These are phyloP conservation scores for Penicillium pulvis DNA, from an alignment of 495 filamentous ascomycete species.

Conservation along the genomic window DNA sequence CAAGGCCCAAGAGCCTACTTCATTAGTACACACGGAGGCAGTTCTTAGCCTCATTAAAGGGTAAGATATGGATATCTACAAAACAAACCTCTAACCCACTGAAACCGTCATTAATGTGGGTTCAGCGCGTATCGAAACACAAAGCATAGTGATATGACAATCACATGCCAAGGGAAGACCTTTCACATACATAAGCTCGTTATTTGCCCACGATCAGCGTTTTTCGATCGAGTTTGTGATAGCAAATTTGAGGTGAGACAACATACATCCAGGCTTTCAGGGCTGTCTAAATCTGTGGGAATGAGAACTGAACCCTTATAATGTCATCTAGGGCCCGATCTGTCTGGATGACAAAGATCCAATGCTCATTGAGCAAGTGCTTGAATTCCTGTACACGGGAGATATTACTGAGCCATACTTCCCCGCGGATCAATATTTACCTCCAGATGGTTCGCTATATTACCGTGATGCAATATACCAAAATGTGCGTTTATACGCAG, in stretches of 20 bases:
- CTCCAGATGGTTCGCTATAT: neutral
- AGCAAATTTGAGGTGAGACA: neutral
- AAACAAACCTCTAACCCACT: neutral
- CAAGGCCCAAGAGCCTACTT: neutral
- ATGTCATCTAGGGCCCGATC: neutral
- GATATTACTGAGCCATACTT: neutral
- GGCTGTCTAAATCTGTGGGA: neutral
- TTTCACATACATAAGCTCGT: neutral
- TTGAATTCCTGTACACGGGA: neutral
- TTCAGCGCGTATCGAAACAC: neutral
- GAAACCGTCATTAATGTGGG: neutral
- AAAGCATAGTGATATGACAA: neutral
- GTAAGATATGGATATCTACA: neutral
- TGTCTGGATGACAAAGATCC: neutral
- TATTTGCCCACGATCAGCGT: neutral
- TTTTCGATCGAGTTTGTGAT: neutral
- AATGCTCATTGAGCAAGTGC: neutral
- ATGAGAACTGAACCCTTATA: neutral
- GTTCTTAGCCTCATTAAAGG: neutral
- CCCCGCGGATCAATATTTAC: too few species aligned
- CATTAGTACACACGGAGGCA: neutral
- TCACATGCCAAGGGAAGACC: neutral
- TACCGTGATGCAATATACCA: neutral
- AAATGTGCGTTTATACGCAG: neutral
- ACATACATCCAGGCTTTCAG: neutral